Evolutionary conservation across 108 stramenopile genomes (phyloP).

Genomic region (Chaetoceros muelleri): DNA sequence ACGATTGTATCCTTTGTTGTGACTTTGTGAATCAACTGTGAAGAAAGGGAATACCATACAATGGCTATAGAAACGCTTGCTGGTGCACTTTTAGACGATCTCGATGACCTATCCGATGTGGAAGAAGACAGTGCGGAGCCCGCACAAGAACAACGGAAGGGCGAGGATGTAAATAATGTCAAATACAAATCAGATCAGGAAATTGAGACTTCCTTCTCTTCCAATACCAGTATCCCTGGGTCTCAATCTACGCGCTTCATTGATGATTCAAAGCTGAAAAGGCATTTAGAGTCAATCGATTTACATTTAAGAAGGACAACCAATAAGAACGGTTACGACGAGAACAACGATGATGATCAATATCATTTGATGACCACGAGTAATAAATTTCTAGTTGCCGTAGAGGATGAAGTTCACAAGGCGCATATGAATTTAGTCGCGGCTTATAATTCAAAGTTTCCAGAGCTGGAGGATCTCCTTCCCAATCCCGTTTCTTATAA

Average conservation of each 20-base stretch:
- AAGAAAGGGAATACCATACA: no score
- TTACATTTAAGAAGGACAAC: not conserved
- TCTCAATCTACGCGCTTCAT: constrained; percentile 2
- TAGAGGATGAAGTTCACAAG: constrained; percentile 42
- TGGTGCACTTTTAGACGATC: constrained; percentile 70
- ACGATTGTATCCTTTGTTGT: no score
- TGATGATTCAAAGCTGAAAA: constrained; percentile 21
- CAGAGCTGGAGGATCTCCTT: constrained; percentile 89
- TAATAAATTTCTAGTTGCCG: constrained; percentile 40
- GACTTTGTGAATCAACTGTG: not conserved
- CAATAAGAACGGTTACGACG: constrained; percentile 16
- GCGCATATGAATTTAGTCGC: constrained; percentile 41
- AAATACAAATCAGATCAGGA: constrained; percentile 5
- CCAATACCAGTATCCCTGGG: constrained; percentile 11
- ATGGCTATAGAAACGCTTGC: constrained; percentile 50
- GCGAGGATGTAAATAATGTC: constrained; percentile 4
- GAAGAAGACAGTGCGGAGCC: constrained; percentile 31
- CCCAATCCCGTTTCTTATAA: constrained; percentile 78
- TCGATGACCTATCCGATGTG: constrained; percentile 68
- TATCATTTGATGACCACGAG: constrained; percentile 54
- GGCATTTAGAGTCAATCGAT: constrained; percentile 19
- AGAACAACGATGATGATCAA: constrained; percentile 43
- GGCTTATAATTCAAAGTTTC: constrained; percentile 69
- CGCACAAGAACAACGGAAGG: constrained; percentile 1
- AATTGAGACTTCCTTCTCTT: constrained; percentile 3